Evolutionary conservation across 495 filamentous ascomycete genomes (phyloP), one percentile per base, ranked within the genome.

Genomic region (Neurospora tetrasperma): DNA sequence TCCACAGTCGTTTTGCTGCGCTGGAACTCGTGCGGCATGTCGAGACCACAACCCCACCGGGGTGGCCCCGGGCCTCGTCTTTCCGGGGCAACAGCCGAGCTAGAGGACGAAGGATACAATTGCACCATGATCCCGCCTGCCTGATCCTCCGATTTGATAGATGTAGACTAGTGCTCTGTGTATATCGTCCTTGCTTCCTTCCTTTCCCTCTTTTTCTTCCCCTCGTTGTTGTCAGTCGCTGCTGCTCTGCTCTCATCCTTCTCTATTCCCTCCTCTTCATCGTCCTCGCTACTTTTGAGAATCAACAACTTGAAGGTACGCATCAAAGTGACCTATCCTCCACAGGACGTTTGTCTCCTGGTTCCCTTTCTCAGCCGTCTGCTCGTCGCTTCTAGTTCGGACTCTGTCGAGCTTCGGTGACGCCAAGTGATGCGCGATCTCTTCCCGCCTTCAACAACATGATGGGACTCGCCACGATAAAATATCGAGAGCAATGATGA

Each of bases 371-470:
- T 66, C 54, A 66, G 16, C 54, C 27, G 54, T 38, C 27, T 66
- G 54, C 54, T 27, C 27, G 54, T 66, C 23, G 16, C 54, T 35
- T 35, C 54, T 31, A 27, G 54, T 66, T 66, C 23, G 54, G 54
- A 66, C 23, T 35, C 27, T 66, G 27, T 66, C 16, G 54, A 66
- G 27, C 27, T 59, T 66, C 54, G 54, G 31, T 27, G 54, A 66
- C 16, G 27, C 40, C 69, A 44, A 44, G 69, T 31, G 69, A 43
- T 71, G 31, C 27, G 54, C 54, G 54, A 66, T 41, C 42, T 71
- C 78, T 79, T 71, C 81, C 43, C 80, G 84, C 44, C 75, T 89
- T 79, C 20, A 38, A 42, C 39, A 31, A 11, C 38, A 46, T 40
- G 20, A 12, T 16, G 27, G 27, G 46, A 35, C 54, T 66, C 6